These are phyloP conservation scores for Tephrocybe rancida DNA, from an alignment of 768 basidiomycete genomes.

Conservation along the genomic window DNA sequence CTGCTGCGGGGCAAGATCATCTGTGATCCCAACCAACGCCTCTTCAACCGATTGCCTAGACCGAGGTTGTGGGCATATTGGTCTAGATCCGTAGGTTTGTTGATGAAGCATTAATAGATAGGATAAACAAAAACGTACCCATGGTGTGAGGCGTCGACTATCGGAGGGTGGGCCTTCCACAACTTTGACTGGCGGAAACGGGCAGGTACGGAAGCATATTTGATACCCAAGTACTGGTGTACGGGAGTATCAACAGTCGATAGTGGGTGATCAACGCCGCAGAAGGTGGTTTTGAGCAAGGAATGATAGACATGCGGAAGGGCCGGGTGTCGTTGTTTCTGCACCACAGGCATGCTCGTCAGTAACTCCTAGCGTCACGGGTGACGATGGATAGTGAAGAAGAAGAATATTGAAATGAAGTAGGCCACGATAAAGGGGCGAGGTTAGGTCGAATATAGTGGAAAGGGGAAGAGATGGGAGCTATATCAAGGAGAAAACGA, in stretches of 20 bases:
- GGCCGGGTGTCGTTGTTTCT: constrained; percentile 20
- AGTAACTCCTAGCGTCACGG: neutral
- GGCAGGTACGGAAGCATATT: constrained; percentile 72
- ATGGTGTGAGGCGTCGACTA: constrained; percentile 63
- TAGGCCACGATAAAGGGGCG: constrained; percentile 8
- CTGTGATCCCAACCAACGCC: constrained; percentile 59
- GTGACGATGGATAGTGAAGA: constrained; percentile 3
- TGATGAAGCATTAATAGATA: neutral
- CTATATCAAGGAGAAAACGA: constrained; percentile 17
- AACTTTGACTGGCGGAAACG: constrained; percentile 78
- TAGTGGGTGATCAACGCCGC: constrained; percentile 60
- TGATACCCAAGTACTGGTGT: constrained; percentile 78
- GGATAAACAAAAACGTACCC: constrained; percentile 48
- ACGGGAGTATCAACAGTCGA: constrained; percentile 59
- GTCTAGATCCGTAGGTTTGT: constrained; percentile 38
- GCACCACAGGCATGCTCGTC: constrained; percentile 30
- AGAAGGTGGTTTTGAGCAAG: constrained; percentile 63
- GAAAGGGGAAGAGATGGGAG: constrained; percentile 12
- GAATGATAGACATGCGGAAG: constrained; percentile 49
- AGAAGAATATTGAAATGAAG: constrained; percentile 6
- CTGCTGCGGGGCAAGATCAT: constrained; percentile 55
- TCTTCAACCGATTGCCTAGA: constrained; percentile 53
- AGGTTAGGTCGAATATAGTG: constrained; percentile 4
- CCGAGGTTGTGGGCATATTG: constrained; percentile 72
- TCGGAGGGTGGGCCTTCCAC: constrained; percentile 54